Conservation (phyloP, 176 grass and related monocot species). For the Aegilops longissima region DNA sequence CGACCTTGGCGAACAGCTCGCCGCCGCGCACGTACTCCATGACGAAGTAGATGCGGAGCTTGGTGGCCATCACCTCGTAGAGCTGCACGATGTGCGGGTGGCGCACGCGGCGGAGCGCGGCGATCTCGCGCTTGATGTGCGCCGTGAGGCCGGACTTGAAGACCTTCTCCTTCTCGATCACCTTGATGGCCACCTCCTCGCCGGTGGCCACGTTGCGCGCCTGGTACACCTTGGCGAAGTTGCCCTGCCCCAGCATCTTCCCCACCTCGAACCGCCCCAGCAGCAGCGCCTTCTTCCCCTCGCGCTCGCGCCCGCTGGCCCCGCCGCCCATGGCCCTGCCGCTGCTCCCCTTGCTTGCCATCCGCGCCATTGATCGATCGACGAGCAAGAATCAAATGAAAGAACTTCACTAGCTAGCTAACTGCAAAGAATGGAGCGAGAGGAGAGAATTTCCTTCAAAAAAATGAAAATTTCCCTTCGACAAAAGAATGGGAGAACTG, state of each 20-base stretch:
- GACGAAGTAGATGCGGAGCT: conserved; percentile 94
- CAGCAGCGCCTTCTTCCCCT: conserved; percentile 59
- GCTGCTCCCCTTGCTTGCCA: conserved; percentile 32
- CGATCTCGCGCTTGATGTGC: conserved; percentile 96
- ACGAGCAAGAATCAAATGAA: not conserved
- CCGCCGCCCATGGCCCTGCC: not conserved
- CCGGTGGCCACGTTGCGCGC: conserved; percentile 65
- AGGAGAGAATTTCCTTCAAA: not conserved
- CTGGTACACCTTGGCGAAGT: conserved; percentile 94
- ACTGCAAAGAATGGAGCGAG: not conserved
- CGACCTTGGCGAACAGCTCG: conserved; percentile 86
- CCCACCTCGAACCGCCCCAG: conserved; percentile 84
- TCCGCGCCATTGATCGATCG: conserved; percentile 23
- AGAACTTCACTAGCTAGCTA: not conserved
- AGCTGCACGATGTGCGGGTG: conserved; percentile 96
- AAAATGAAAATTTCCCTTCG: not conserved
- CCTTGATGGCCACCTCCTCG: conserved; percentile 86
- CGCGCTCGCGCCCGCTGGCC: not conserved
- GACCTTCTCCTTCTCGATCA: conserved; percentile 92
- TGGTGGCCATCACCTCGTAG: conserved; percentile 96
- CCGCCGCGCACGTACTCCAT: conserved; percentile 98
- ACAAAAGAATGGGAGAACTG: not conserved
- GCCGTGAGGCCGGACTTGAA: conserved; percentile 61
- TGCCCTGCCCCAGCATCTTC: conserved; percentile 78
- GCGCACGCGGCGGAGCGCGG: conserved; percentile 81